These are phyloP conservation scores for Quercus aquifolioides DNA, from an alignment of 306 rosid genomes.

Conservation along the genomic window DNA sequence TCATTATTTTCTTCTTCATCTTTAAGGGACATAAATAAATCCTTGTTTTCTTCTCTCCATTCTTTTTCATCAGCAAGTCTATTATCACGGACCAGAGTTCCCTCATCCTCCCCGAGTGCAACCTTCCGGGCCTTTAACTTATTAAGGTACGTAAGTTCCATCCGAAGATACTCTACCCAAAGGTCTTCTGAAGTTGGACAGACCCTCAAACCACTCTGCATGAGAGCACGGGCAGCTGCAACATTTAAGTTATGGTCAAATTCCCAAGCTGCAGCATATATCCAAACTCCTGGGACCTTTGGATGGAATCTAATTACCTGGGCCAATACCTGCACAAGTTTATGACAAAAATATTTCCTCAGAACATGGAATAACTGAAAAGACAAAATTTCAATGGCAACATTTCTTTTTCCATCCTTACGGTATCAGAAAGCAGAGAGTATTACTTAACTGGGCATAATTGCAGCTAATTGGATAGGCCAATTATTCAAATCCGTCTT, in stretches of 20 bases:
- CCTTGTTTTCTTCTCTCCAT: constrained; percentile 81
- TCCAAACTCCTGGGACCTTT: constrained; percentile 85
- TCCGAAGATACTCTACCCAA: constrained; percentile 92
- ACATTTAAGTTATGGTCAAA: constrained; percentile 80
- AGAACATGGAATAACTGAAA: neutral
- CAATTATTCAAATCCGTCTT: no score
- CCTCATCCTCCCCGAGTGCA: constrained; percentile 88
- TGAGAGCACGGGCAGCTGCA: constrained; percentile 78
- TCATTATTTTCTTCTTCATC: constrained; percentile 35
- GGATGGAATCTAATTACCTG: constrained; percentile 81
- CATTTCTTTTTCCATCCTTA: neutral
- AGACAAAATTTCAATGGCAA: neutral
- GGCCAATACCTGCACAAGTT: constrained; percentile 60
- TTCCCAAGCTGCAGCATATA: constrained; percentile 99
- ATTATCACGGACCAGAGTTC: constrained; percentile 45
- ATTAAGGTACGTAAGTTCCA: constrained; percentile 87
- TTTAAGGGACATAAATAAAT: constrained; percentile 61
- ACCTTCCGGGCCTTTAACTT: constrained; percentile 87
- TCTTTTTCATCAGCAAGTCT: constrained; percentile 52
- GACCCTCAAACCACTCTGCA: constrained; percentile 85
- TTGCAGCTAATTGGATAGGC: neutral
- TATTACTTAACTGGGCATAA: neutral
- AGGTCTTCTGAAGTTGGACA: constrained; percentile 77
- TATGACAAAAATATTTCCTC: neutral
- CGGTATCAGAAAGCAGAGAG: neutral